A percentile compares a stretch with the other conserved stretches of the same genome.
Evolutionary conservation across 352 stramenopile genomes (phyloP).

Genomic region (Phytophthora tubulina): DNA sequence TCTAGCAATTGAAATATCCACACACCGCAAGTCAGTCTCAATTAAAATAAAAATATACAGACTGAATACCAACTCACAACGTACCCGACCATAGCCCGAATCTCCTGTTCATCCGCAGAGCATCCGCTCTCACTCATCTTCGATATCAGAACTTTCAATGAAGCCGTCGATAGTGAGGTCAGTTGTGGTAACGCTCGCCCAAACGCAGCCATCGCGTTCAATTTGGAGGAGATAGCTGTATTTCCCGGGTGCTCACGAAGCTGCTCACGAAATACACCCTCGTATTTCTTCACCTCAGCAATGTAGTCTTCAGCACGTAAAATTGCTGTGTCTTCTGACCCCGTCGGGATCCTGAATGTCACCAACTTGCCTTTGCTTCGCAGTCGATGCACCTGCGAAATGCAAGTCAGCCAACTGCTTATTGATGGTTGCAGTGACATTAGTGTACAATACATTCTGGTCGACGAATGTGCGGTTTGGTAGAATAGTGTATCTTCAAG

Average conservation of each 20-base stretch:
- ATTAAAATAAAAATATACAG: neutral
- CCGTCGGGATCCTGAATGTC: conserved; percentile 60
- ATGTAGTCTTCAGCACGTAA: conserved; percentile 45
- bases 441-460: conserved; percentile 53
- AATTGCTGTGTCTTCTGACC: conserved; percentile 50
- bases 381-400: conserved; percentile 56
- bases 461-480: conserved; percentile 72
- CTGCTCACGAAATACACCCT: conserved; percentile 42
- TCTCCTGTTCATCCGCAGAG: conserved; percentile 16
- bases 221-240: conserved; percentile 34
- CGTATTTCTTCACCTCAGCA: conserved; percentile 50
- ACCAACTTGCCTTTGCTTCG: conserved; percentile 50
- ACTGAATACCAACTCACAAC: conserved; percentile 10
- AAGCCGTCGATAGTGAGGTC: conserved; percentile 39
- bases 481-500: conserved; percentile 61
- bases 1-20: conserved; percentile 24
- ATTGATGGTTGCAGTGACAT: neutral
- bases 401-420: conserved; percentile 5
- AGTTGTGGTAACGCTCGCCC: conserved; percentile 42
- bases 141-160: conserved; percentile 43
- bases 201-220: conserved; percentile 55
- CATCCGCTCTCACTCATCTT: conserved; percentile 17
- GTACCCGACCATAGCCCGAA: conserved; percentile 48
- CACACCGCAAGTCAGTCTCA: neutral
- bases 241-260: conserved; percentile 31